Evolutionary conservation across 257 asterid species (phyloP).

Genomic region (Catharanthus roseus): DNA sequence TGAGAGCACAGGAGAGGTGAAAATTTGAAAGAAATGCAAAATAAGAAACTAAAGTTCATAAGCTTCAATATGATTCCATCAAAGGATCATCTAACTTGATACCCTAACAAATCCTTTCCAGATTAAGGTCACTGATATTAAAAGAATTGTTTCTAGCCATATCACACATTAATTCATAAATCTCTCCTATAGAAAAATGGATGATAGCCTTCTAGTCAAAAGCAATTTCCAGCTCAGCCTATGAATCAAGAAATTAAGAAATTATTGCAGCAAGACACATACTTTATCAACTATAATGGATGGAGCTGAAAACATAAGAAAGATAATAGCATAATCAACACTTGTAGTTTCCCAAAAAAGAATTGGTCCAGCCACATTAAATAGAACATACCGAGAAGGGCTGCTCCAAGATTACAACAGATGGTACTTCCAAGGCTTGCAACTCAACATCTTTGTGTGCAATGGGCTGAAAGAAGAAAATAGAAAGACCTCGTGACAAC

Average conservation of each 20-base stretch:
- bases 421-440: constrained; percentile 69
- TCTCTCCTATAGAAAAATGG: no score
- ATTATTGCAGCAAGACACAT: neutral
- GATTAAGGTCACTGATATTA: neutral
- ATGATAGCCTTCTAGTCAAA: no score
- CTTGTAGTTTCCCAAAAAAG: neutral
- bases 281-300: neutral
- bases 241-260: neutral
- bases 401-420: constrained; percentile 63
- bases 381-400: constrained; percentile 65
- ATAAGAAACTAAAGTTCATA: neutral
- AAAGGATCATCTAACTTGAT: neutral
- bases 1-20: constrained; percentile 17
- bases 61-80: neutral
- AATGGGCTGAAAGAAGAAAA: constrained; percentile 54
- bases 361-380: neutral
- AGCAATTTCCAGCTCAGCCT: no score
- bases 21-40: neutral
- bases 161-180: neutral
- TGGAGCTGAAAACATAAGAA: neutral
- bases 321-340: neutral
- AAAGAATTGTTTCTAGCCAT: neutral
- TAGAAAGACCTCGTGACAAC: constrained; percentile 10
- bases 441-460: constrained; percentile 73
- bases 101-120: neutral